phyloP scores from a whole-genome alignment of 2,329 filamentous ascomycete species.

The Colletotrichum liriopes region DNA sequence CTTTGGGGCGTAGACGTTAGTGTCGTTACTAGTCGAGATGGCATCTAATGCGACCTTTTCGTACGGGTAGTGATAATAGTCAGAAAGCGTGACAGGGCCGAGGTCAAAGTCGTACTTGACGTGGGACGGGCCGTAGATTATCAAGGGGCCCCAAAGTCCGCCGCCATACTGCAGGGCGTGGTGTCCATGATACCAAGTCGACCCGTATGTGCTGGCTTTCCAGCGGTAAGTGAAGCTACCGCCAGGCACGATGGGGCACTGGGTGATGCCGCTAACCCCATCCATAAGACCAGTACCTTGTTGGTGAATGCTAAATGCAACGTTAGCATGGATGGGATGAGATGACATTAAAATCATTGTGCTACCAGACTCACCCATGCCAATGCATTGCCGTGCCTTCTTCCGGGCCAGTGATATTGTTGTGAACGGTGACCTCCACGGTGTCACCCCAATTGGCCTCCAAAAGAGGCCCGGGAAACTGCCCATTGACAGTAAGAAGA shows the following conservation, averaged over 20 bases:
- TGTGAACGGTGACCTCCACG: constrained; percentile 32
- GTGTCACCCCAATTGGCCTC: constrained; percentile 41
- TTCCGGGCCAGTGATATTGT: constrained; percentile 40
- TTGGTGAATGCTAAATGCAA: constrained; percentile 29
- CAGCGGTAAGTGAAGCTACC: constrained; percentile 70
- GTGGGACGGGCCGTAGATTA: constrained; percentile 70
- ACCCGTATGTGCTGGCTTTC: constrained; percentile 67
- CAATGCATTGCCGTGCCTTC: constrained; percentile 40
- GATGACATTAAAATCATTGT: background rate
- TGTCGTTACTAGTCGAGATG: constrained; percentile 59
- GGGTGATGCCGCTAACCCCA: constrained; percentile 66
- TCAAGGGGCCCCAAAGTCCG: constrained; percentile 71
- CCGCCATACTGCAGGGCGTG: constrained; percentile 64
- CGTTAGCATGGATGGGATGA: background rate
- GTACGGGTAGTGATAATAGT: constrained; percentile 71
- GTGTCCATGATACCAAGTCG: constrained; percentile 74
- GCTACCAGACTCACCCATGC: constrained; percentile 28
- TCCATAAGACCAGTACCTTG: constrained; percentile 56
- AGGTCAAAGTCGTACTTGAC: constrained; percentile 72
- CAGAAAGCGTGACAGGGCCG: constrained; percentile 69
- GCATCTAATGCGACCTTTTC: constrained; percentile 61
- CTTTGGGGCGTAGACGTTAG: constrained; percentile 56
- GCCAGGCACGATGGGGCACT: constrained; percentile 68
- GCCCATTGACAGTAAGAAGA: constrained; percentile 29
- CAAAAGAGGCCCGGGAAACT: constrained; percentile 32